Evolutionary conservation across 805 yeast species (phyloP), one percentile per base, ranked within the genome.

Genomic region (Wickerhamiella parazyma): DNA sequence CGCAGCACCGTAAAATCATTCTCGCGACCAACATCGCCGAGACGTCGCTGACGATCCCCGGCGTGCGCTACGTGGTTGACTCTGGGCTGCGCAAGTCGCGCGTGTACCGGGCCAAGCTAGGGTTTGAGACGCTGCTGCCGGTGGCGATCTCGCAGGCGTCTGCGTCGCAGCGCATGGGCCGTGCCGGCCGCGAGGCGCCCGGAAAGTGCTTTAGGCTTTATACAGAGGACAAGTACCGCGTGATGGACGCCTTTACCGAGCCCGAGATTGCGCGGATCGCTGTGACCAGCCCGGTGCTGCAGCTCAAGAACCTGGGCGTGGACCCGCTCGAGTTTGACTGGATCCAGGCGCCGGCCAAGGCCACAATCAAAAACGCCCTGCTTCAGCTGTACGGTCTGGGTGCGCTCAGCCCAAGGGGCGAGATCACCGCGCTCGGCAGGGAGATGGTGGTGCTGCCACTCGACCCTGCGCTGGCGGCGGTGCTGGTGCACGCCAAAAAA

Each of bases 161-260:
- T 33, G 98, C 97, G 0, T 74, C 82, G 28, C 99, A 91, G 65
- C 69, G 99, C 62, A 77, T 87, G 37, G 99, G 99, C 60, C 82
- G 99, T 70, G 97, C 99, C n/a, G 99, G 99, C 49, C 84, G 99
- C 75, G 97, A 91, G 63, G 71, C 76, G 14, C 75, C 80, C 24
- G 99, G 99, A 35, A 89, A 89, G 59, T 83, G 91, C 36, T 91
- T 70, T 62, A 65, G 97, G 47, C 63, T 91, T 29, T 91, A 80
- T 59, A 76, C 82, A 39, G 97, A 89, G 53, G 58, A 64, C 1
- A 79, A 82, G 46, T 89, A 73, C 53, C 35, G 43, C 22, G 70
- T 70, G 49, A 64, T 91, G 43, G 77, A 80, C 0, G 65, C 68
- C 38, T 91, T 85, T 56, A 89, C 94, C 4, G 97, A 89, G 55